Evolutionary conservation across 441 rosid species (phyloP).

Genomic region (Melastoma candidum): DNA sequence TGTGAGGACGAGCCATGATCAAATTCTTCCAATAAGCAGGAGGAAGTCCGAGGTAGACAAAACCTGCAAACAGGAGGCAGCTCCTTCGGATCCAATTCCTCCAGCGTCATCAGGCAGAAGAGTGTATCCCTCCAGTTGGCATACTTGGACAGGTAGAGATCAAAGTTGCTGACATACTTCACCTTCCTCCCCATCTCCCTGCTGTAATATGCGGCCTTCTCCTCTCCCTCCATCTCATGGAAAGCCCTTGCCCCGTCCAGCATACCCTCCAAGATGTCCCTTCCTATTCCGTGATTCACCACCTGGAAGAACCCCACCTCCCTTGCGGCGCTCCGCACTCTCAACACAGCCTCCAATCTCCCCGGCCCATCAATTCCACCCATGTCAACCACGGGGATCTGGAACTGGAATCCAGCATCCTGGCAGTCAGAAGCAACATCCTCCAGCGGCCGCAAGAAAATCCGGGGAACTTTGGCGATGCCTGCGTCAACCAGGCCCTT

Average conservation of each 20-base stretch:
- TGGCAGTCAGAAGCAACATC: neutral
- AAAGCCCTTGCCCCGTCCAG: conserved; percentile 4
- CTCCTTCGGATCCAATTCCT: neutral
- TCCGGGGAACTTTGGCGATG: conserved; percentile 15
- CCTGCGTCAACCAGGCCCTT: conserved; percentile 29
- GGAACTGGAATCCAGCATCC: conserved; percentile 2
- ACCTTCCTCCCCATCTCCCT: neutral
- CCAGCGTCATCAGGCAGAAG: conserved; percentile 3
- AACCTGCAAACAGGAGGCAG: neutral
- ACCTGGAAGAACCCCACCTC: conserved; percentile 42
- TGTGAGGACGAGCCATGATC: conserved; percentile 25
- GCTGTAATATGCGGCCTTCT: neutral
- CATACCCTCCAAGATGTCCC: conserved; percentile 24
- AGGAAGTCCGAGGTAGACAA: too few species aligned
- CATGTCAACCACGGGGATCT: conserved; percentile 26
- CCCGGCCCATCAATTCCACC: neutral
- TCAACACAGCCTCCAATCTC: conserved; percentile 17
- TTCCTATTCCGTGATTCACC: conserved; percentile 38
- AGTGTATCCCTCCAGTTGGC: conserved; percentile 18
- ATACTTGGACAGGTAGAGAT: conserved; percentile 12
- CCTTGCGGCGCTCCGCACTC: conserved; percentile 26
- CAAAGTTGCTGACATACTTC: conserved; percentile 13
- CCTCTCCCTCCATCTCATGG: conserved; percentile 1
- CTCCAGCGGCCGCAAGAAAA: conserved; percentile 25
- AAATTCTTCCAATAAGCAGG: conserved; percentile 6